phyloP scores from a whole-genome alignment of 345 rosid genomes.

The Excoecaria agallocha region DNA sequence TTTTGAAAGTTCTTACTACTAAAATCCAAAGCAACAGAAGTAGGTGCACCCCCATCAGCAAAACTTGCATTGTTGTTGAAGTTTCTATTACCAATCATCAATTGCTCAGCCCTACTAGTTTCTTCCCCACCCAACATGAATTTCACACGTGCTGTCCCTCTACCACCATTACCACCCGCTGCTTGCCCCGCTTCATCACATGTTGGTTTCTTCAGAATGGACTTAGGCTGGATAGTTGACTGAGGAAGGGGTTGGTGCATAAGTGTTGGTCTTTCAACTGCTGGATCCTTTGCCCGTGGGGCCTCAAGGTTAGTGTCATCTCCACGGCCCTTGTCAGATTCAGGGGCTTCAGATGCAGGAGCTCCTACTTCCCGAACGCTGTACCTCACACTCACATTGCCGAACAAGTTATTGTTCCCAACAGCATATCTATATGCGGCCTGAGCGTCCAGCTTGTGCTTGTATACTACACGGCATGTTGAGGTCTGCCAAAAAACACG shows the following conservation, averaged over 20 bases:
- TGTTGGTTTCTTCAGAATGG: slow-evolving; percentile 69
- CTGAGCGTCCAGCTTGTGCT: slow-evolving; percentile 77
- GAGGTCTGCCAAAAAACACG: slow-evolving; percentile 93
- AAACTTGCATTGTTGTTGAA: slow-evolving; percentile 50
- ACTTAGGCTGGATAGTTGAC: slow-evolving; percentile 65
- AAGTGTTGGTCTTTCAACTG: slow-evolving; percentile 36
- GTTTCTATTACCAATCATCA: slow-evolving; percentile 49
- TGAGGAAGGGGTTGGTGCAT: slow-evolving; percentile 30
- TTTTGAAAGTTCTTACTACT: slow-evolving; percentile 90
- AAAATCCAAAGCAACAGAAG: slow-evolving; percentile 75
- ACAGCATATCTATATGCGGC: slow-evolving; percentile 74
- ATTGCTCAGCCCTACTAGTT: slow-evolving; percentile 48
- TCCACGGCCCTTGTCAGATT: slow-evolving; percentile 43
- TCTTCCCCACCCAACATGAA: slow-evolving; percentile 94
- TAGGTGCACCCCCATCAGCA: slow-evolving; percentile 52
- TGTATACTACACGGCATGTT: slow-evolving; percentile 86
- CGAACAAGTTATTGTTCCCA: slow-evolving; percentile 63
- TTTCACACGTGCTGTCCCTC: slow-evolving; percentile 74
- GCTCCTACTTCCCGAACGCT: slow-evolving; percentile 64
- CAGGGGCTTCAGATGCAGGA: slow-evolving; percentile 53
- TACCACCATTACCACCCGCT: slow-evolving; percentile 47
- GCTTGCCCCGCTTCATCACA: slow-evolving; percentile 47
- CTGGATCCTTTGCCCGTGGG: slow-evolving; percentile 35
- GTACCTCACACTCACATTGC: slow-evolving; percentile 69
- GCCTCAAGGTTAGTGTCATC: slow-evolving; percentile 39